Percentiles rank a stretch among this genome's conserved stretches.
Evolutionary conservation across 371 early-diverging fungal species (phyloP).

Genomic region (Capniomyces stellatus): DNA sequence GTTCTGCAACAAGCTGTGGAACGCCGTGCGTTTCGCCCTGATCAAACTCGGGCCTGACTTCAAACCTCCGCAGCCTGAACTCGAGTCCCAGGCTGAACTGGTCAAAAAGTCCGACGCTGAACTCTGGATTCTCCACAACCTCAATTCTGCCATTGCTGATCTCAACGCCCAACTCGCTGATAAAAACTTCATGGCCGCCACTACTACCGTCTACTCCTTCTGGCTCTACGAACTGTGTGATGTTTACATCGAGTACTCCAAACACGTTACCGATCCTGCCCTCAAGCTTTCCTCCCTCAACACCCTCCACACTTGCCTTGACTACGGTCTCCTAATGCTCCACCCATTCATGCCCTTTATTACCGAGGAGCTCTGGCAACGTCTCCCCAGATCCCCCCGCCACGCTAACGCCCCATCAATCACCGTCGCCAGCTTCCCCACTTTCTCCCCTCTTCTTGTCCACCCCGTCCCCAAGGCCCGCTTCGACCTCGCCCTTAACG

Average conservation of each 20-base stretch:
- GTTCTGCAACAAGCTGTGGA: constrained; percentile 99
- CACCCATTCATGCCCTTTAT: constrained; percentile 99
- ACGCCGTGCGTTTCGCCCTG: constrained; percentile 87
- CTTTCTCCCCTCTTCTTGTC: constrained; percentile 26
- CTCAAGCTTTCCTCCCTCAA: constrained; percentile 49
- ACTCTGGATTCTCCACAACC: constrained; percentile 82
- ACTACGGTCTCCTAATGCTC: constrained; percentile 78
- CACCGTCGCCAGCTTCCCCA: constrained; percentile 46
- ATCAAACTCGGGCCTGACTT: constrained; percentile 78
- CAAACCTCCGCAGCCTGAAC: constrained; percentile 39
- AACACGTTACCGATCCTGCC: constrained; percentile 48
- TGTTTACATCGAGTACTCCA: constrained; percentile 86
- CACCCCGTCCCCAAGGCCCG: constrained; percentile 42
- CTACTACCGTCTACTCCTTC: constrained; percentile 79
- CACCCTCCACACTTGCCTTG: constrained; percentile 84
- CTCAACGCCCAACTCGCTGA: constrained; percentile 55
- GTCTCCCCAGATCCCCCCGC: constrained; percentile 53
- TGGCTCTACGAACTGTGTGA: constrained; percentile 97
- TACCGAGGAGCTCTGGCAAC: constrained; percentile 97
- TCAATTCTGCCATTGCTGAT: constrained; percentile 65
- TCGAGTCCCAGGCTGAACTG: constrained; percentile 38
- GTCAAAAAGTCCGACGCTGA: constrained; percentile 78
- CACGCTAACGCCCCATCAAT: constrained; percentile 41
- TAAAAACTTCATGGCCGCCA: constrained; percentile 92
- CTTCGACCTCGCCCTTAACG: constrained; percentile 60